Base-by-base conservation (phyloP, 139 green algal genomes). In the Chlorella sp. region DNA sequence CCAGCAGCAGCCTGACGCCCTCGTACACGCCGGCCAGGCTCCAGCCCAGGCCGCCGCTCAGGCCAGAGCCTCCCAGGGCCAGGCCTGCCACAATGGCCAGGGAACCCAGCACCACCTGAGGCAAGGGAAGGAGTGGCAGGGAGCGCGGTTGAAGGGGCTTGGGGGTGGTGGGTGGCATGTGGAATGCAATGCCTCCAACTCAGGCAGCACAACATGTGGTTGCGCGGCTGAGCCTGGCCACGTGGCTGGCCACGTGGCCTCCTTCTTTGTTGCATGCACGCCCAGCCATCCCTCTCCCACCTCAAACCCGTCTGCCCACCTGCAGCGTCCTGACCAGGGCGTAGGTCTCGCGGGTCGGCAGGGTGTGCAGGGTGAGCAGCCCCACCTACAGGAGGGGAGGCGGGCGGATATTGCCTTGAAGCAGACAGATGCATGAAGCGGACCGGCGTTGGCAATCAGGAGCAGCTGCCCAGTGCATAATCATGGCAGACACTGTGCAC, bases 291-390 rank as follows among this genome's bases (percentile, higher is more conserved):
- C n/a, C n/a, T n/a, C n/a, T n/a, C n/a, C n/a, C n/a, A n/a, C n/a
- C n/a, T n/a, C n/a, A n/a, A n/a, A 30, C 28, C 64, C n/a, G 64
- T 25, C 28, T 36, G 5, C 69, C 7, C 69, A 32, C 69, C 69
- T 75, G 69, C 36, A 75, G 69, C 11, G 38, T 51, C 20, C 26
- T 16, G 21, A 75, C 69, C 21, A 75, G 36, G 0, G 69, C 36
- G 36, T 34, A 55, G 3, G 69, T 75, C 69, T 75, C 69, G 36
- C 69, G 69, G 3, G 36, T 75, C 20, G 69, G 69, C 69, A 75
- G 69, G 36, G 69, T 75, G 69, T 75, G 69, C 21, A 75, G 69
- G 69, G 32, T 56, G 32, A 75, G 69, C 21, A 75, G 36, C 38
- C 69, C 69, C 36, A 55, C 36, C 36, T 60, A 15, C 13, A 21